A percentile compares a stretch with the other conserved stretches of the same genome.
Evolutionary conservation across 148 eudicot species (phyloP).

Genomic region (Vaccinium darrowii): DNA sequence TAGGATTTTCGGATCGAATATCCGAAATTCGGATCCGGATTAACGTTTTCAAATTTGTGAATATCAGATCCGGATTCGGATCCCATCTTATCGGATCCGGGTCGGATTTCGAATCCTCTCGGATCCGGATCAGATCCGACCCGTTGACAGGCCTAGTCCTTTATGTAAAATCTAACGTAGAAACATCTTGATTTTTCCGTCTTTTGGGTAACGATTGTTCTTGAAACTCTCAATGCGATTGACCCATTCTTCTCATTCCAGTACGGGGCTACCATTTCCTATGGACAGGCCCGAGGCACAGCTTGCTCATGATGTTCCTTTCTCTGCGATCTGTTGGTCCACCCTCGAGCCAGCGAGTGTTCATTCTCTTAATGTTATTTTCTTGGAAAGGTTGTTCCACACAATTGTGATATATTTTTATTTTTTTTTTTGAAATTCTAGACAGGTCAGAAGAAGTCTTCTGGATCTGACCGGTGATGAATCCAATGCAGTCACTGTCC

Average conservation of each 20-base stretch:
- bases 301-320: slow-evolving; percentile 99
- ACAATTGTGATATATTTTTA: background rate
- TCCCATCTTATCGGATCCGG: no score
- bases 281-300: slow-evolving; percentile 97
- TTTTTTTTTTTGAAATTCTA: background rate
- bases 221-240: background rate
- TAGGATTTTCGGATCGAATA: no score
- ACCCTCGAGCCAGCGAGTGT: slow-evolving; percentile 80
- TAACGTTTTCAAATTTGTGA: no score
- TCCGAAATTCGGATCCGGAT: no score
- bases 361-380: background rate
- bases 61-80: no score
- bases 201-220: background rate
- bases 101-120: no score
- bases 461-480: slow-evolving; percentile 55
- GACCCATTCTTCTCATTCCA: slow-evolving; percentile 25
- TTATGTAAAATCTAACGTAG: no score
- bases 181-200: background rate
- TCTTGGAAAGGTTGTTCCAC: background rate
- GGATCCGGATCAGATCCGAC: no score
- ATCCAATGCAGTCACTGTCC: slow-evolving; percentile 45
- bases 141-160: no score
- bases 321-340: slow-evolving; percentile 92
- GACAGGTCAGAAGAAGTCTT: slow-evolving; percentile 68
- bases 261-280: slow-evolving; percentile 67